phyloP scores from a whole-genome alignment of 345 rosid genomes.

The Angophora floribunda region DNA sequence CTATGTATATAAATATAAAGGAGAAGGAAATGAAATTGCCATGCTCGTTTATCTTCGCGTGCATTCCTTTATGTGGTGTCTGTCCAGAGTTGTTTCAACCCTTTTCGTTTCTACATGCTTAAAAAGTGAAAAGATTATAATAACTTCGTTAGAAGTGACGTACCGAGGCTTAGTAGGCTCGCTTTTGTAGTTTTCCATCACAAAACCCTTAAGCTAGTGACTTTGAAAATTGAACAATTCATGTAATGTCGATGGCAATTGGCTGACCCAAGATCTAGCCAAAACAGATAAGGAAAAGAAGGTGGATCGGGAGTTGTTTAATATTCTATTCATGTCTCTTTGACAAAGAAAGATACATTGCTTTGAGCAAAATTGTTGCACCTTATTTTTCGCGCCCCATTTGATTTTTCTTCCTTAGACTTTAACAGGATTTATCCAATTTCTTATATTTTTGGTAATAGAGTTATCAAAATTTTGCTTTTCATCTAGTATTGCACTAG shows the following conservation, averaged over 20 bases:
- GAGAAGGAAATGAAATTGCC: too few species aligned
- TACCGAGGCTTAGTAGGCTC: too few species aligned
- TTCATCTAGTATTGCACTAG: neutral
- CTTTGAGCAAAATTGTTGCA: fast-evolving
- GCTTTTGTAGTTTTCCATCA: neutral
- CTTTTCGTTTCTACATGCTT: too few species aligned
- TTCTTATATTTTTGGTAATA: fast-evolving
- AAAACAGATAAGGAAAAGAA: neutral
- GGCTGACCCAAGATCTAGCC: neutral
- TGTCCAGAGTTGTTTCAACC: too few species aligned
- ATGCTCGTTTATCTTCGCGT: too few species aligned
- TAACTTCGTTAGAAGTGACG: too few species aligned
- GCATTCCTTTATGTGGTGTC: too few species aligned
- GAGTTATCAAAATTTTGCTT: neutral
- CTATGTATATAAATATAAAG: too few species aligned
- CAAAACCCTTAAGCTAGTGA: neutral
- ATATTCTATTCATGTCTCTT: too few species aligned
- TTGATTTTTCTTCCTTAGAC: too few species aligned
- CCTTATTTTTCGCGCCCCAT: too few species aligned
- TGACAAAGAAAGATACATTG: fast-evolving
- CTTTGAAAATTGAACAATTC: neutral
- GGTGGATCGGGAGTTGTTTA: neutral
- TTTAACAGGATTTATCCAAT: fast-evolving
- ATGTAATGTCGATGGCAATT: neutral
- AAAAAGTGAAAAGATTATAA: too few species aligned